Evolutionary conservation across 2,329 filamentous ascomycete species (phyloP).

Genomic region (Lachnum nothofagi): DNA sequence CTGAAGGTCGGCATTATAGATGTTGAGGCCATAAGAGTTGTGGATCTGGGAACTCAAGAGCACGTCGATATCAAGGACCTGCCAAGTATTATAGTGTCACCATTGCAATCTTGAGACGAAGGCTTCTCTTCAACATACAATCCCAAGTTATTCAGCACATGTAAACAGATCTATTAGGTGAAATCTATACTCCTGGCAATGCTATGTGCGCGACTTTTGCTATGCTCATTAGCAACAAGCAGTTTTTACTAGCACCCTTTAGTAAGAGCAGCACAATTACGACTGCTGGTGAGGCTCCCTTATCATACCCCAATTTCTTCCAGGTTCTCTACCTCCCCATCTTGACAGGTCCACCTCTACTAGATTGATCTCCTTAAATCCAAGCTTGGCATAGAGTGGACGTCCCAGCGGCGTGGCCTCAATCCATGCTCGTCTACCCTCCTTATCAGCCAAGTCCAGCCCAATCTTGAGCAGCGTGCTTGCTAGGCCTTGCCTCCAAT

Average conservation of each 20-base stretch:
- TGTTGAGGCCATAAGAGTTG: conserved; percentile 67
- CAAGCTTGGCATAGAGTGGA: conserved; percentile 36
- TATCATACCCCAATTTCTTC: conserved; percentile 26
- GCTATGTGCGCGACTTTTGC: no score
- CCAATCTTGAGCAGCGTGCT: conserved; percentile 34
- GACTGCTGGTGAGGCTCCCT: conserved; percentile 19
- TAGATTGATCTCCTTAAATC: conserved; percentile 35
- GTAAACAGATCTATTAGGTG: no score
- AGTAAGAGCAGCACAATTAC: background rate
- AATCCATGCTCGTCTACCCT: conserved; percentile 34
- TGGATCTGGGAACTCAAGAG: conserved; percentile 70
- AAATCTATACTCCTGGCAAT: no score
- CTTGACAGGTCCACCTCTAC: conserved; percentile 29
- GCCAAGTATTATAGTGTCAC: conserved; percentile 58
- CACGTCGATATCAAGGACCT: conserved; percentile 72
- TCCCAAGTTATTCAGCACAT: no score
- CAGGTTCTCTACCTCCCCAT: conserved; percentile 23
- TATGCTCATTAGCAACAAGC: no score
- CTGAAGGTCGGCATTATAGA: conserved; percentile 60
- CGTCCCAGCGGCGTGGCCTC: conserved; percentile 37
- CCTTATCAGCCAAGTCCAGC: conserved; percentile 34
- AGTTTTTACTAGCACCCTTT: background rate
- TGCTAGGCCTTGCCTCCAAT: conserved; percentile 35
- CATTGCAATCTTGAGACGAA: conserved; percentile 1
- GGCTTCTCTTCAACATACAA: no score